Base-by-base conservation (phyloP, 805 yeast genomes). In the Ogataea paradorogensis region DNA sequence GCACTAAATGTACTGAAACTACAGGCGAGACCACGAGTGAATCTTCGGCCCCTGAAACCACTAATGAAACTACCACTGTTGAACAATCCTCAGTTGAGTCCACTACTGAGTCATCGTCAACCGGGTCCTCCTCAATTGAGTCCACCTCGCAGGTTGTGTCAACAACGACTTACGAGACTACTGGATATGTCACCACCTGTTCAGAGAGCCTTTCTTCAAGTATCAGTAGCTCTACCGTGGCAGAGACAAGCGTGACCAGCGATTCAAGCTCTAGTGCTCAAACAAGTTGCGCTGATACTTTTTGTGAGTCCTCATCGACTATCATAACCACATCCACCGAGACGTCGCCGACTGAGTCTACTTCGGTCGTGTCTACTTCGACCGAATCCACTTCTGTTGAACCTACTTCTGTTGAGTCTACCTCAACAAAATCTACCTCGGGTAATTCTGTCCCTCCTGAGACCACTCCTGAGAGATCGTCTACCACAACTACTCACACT, bases 181-280 rank as follows among this genome's bases (percentile, higher is more conserved):
- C 40, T 4, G 27, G 10, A 3, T 36, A 36, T 23, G 30, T 30
- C 29, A 36, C 40, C 3, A 30, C 35, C 18, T 37, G 35, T 27
- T 24, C 40, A 16, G 40, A 30, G 13, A 28, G 29, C 15, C 3
- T 22, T 15, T 6, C 10, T 7, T 7, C 21, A 3, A 18, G 20
- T 18, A 3, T 22, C 5, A 20, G 15, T 13, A 11, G 15, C 9
- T 15, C 31, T 15, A 28, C 20, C 20, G 9, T 15, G 14, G 13
- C 31, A 6, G 31, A 28, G 15, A 28, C 15, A 10, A 30, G 15
- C 25, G 8, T 15, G 4, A 23, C 25, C 20, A 18, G 20, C 6
- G 20, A 18, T 5, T 18, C 20, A 18, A 18, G 20, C 20, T 18
- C 20, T 18, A 5, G 6, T 18, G 20, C 20, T 18, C 20, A 18